phyloP scores from a whole-genome alignment of 371 early-diverging fungal genomes.

The Dichotomocladium elegans region DNA sequence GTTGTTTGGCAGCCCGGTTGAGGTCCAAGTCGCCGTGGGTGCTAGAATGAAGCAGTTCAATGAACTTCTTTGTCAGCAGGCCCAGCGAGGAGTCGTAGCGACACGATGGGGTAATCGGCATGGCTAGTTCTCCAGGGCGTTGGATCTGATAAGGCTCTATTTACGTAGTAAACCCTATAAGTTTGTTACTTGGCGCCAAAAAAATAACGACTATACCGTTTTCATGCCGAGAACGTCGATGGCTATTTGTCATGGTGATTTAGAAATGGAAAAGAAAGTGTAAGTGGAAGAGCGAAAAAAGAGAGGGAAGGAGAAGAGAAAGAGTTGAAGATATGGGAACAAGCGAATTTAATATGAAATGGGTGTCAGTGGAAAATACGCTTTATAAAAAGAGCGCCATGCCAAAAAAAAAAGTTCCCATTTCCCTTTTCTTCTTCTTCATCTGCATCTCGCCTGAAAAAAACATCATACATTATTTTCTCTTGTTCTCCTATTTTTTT shows the following conservation, averaged over 20 bases:
- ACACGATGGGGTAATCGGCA: conserved; percentile 19
- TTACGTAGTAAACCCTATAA: background rate
- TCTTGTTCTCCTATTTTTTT: no score
- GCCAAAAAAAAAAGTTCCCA: conserved; percentile 10
- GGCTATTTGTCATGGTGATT: background rate
- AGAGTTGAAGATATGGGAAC: background rate
- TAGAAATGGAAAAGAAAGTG: background rate
- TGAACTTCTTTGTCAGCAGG: conserved; percentile 73
- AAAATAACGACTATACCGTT: background rate
- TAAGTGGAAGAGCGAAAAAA: background rate
- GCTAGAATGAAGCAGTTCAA: conserved; percentile 58
- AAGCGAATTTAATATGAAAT: conserved; percentile 8
- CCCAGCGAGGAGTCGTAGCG: conserved; percentile 63
- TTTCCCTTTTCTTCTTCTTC: no score
- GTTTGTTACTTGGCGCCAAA: background rate
- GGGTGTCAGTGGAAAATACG: no score
- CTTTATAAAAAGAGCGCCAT: conserved; percentile 13
- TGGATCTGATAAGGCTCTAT: conserved; percentile 22
- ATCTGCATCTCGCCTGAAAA: no score
- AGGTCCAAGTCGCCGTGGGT: conserved; percentile 68
- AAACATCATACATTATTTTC: no score
- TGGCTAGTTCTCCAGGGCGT: conserved; percentile 11
- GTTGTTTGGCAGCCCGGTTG: conserved; percentile 64
- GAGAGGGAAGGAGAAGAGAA: background rate
- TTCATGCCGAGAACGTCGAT: conserved; percentile 1